phyloP scores from a whole-genome alignment of 2,329 filamentous ascomycete genomes.

The Ophiognomonia clavigignenti-juglandacearum region DNA sequence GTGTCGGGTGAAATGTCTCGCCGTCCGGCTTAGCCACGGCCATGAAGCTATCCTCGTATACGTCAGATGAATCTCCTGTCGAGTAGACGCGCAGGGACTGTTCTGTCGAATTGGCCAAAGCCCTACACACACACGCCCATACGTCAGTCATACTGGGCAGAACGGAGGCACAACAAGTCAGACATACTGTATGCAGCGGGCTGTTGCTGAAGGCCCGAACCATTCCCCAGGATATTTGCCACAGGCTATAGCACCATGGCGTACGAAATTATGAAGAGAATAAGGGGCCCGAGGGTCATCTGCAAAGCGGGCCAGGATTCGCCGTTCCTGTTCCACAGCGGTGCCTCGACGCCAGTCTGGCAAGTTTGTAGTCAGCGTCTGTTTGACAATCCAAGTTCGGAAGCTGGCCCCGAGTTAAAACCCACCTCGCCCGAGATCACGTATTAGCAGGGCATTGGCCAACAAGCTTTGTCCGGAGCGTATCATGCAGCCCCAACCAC shows the following conservation, averaged over 20 bases:
- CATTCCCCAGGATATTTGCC: slow-evolving; percentile 95
- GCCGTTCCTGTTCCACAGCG: slow-evolving; percentile 55
- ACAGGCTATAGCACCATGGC: slow-evolving; percentile 79
- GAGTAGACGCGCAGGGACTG: slow-evolving; percentile 75
- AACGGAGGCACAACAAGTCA: no score
- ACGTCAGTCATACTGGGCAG: no score
- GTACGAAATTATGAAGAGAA: slow-evolving; percentile 91
- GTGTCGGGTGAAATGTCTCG: slow-evolving; percentile 69
- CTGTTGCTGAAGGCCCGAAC: slow-evolving; percentile 97
- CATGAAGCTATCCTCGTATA: slow-evolving; percentile 87
- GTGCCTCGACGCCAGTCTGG: slow-evolving; percentile 70
- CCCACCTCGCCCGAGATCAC: slow-evolving; percentile 74
- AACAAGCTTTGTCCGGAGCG: slow-evolving; percentile 89
- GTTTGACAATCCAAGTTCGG: not conserved
- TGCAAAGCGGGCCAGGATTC: slow-evolving; percentile 76
- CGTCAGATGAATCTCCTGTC: slow-evolving; percentile 83
- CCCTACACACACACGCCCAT: slow-evolving; percentile 42
- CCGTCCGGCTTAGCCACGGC: slow-evolving; percentile 66
- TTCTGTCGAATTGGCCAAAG: slow-evolving; percentile 64
- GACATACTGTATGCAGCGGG: slow-evolving; percentile 84
- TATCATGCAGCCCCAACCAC: slow-evolving; percentile 99
- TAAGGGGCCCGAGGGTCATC: slow-evolving; percentile 84
- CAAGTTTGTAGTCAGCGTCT: not conserved
- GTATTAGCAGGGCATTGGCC: slow-evolving; percentile 73
- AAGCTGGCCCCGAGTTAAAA: not conserved